phyloP scores from a whole-genome alignment of 2,329 filamentous ascomycete genomes.

The Ophiocordyceps camponoti-leonardi region DNA sequence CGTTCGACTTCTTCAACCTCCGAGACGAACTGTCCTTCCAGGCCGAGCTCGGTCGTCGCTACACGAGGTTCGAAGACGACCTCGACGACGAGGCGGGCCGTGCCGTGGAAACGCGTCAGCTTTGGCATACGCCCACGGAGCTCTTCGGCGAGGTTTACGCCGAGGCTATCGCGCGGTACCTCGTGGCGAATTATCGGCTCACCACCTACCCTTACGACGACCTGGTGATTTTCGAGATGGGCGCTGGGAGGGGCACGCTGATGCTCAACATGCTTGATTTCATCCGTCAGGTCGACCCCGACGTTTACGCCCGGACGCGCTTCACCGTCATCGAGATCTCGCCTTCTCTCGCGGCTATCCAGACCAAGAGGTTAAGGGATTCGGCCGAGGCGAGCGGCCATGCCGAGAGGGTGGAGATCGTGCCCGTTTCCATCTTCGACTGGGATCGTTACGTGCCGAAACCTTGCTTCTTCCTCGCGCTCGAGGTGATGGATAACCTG shows the following conservation, averaged over 20 bases:
- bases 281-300: conserved; percentile 73
- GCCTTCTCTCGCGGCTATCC: conserved; percentile 58
- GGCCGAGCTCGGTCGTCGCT: conserved; percentile 55
- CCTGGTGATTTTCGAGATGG: conserved; percentile 97
- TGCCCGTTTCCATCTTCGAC: conserved; percentile 89
- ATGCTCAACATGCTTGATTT: conserved; percentile 98
- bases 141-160: conserved; percentile 94
- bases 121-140: conserved; percentile 98
- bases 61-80: conserved; percentile 76
- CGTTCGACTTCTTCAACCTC: conserved; percentile 73
- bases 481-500: conserved; percentile 98
- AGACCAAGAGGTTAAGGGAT: conserved; percentile 51
- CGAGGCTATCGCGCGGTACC: conserved; percentile 89
- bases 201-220: conserved; percentile 91
- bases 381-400: conserved; percentile 59
- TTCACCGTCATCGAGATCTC: conserved; percentile 97
- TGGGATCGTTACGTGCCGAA: conserved; percentile 79
- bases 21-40: conserved; percentile 79
- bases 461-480: conserved; percentile 92
- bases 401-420: conserved; percentile 72
- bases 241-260: conserved; percentile 87
- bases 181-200: conserved; percentile 91
- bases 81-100: conserved; percentile 50
- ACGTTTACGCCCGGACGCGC: conserved; percentile 84
- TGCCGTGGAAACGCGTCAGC: conserved; percentile 59